phyloP scores from a whole-genome alignment of 176 grass and related monocot species.

The Metroxylon sagu region DNA sequence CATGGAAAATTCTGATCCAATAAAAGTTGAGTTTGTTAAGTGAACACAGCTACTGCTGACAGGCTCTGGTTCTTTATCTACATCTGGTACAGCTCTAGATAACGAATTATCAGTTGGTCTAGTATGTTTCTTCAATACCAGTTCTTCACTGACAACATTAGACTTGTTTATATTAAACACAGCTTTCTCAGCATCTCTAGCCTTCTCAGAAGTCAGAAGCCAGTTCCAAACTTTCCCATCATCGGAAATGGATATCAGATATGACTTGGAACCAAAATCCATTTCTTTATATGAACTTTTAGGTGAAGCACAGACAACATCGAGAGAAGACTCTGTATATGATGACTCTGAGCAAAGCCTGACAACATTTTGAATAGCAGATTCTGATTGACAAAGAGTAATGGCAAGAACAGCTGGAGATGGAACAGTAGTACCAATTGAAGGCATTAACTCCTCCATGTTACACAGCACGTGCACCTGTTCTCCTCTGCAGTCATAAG shows the following conservation, averaged over 20 bases:
- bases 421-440: conserved; percentile 73
- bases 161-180: conserved; percentile 42
- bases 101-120: conserved; percentile 40
- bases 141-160: conserved; percentile 27
- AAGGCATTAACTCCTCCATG: conserved; percentile 89
- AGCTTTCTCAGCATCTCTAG: conserved; percentile 24
- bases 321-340: conserved; percentile 20
- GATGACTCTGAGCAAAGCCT: conserved; percentile 35
- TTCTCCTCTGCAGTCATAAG: conserved; percentile 58
- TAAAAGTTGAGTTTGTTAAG: conserved; percentile 21
- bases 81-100: conserved; percentile 29
- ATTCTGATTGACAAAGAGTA: conserved; percentile 76
- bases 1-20: conserved; percentile 43
- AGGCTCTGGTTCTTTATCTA: conserved; percentile 59
- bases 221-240: conserved; percentile 96
- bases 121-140: conserved; percentile 21
- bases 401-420: conserved; percentile 69
- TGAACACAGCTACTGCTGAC: conserved; percentile 32
- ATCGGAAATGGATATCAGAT: conserved; percentile 73
- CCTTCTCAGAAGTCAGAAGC: conserved; percentile 68
- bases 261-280: conserved; percentile 22
- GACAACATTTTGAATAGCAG: conserved; percentile 44
- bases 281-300: conserved; percentile 9
- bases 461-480: conserved; percentile 67
- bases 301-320: conserved; percentile 2